Conservation (phyloP, 202 grass and related monocot species). For the Dendrocalamus latiflorus region DNA sequence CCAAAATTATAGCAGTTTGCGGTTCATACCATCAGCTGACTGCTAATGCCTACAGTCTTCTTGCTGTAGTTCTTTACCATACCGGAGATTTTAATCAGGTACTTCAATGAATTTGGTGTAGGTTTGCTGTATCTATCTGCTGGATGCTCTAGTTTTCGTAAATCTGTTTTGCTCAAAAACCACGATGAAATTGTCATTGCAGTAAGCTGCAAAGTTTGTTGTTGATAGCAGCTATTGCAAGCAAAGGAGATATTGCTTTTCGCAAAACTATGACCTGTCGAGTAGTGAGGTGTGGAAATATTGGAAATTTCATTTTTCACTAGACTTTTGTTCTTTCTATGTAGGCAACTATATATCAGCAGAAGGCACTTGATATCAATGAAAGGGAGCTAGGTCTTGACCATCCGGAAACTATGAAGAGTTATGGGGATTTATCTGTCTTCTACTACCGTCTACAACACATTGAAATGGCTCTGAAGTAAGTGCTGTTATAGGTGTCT, state of each 20-base stretch:
- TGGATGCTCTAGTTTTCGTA: conserved; percentile 1
- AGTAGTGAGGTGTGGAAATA: neutral
- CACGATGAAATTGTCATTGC: neutral
- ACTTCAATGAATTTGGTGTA: conserved; percentile 12
- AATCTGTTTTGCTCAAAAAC: neutral
- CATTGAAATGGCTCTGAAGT: conserved; percentile 99
- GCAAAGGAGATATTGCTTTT: conserved; percentile 21
- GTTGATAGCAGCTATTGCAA: neutral
- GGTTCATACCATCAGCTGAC: conserved; percentile 93
- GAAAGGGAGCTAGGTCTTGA: conserved; percentile 98
- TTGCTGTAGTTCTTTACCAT: conserved; percentile 98
- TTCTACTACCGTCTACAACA: conserved; percentile 99
- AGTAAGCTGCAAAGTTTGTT: conserved; percentile 5
- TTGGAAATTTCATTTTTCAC: conserved; percentile 9
- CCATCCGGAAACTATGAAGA: conserved; percentile 99
- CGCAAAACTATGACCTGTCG: neutral
- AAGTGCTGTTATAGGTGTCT: conserved; percentile 37
- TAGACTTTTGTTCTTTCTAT: conserved; percentile 16
- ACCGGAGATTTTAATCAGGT: conserved; percentile 99
- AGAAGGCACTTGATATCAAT: conserved; percentile 96
- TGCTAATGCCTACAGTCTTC: conserved; percentile 95
- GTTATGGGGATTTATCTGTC: conserved; percentile 98
- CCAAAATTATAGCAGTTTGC: too few relatives aligned
- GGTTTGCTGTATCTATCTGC: neutral
- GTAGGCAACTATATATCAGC: conserved; percentile 98